phyloP scores from a whole-genome alignment of 441 rosid species.

The Capsella rubella region DNA sequence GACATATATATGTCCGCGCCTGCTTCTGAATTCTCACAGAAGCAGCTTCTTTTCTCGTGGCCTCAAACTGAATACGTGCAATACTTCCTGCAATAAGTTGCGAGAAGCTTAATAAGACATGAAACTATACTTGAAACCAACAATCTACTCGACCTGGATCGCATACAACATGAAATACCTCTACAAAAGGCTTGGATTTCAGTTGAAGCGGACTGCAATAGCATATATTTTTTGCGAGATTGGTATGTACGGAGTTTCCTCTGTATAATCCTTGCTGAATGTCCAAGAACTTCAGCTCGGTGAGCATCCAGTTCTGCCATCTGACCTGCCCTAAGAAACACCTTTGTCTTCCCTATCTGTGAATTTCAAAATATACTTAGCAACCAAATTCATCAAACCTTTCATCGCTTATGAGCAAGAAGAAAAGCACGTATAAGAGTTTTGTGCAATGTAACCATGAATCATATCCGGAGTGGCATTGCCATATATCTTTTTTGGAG shows the following conservation, averaged over 20 bases:
- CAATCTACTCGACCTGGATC: slow-evolving; percentile 14
- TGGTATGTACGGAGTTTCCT: slow-evolving; percentile 66
- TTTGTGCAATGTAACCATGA: slow-evolving; percentile 28
- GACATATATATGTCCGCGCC: slow-evolving; percentile 61
- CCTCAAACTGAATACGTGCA: slow-evolving; percentile 63
- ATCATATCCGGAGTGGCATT: slow-evolving; percentile 17
- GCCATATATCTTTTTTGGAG: background rate
- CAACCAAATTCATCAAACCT: background rate
- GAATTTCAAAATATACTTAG: slow-evolving; percentile 32
- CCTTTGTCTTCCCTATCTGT: slow-evolving; percentile 93
- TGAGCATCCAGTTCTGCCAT: slow-evolving; percentile 97
- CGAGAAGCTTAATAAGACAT: slow-evolving; percentile 25
- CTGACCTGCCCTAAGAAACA: slow-evolving; percentile 97
- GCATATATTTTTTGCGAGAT: slow-evolving; percentile 57
- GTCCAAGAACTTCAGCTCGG: slow-evolving; percentile 76
- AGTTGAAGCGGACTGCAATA: slow-evolving; percentile 64
- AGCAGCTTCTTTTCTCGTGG: slow-evolving; percentile 78
- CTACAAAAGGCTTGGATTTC: slow-evolving; percentile 79
- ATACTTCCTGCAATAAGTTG: slow-evolving; percentile 63
- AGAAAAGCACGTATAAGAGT: slow-evolving; percentile 26
- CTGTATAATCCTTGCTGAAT: slow-evolving; percentile 79
- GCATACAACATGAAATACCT: slow-evolving; percentile 57
- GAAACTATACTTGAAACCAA: slow-evolving; percentile 25
- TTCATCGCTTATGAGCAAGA: slow-evolving; percentile 26
- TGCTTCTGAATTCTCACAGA: slow-evolving; percentile 76